These are phyloP conservation scores for Camelina neglecta DNA, from an alignment of 345 rosid genomes.

Conservation along the genomic window DNA sequence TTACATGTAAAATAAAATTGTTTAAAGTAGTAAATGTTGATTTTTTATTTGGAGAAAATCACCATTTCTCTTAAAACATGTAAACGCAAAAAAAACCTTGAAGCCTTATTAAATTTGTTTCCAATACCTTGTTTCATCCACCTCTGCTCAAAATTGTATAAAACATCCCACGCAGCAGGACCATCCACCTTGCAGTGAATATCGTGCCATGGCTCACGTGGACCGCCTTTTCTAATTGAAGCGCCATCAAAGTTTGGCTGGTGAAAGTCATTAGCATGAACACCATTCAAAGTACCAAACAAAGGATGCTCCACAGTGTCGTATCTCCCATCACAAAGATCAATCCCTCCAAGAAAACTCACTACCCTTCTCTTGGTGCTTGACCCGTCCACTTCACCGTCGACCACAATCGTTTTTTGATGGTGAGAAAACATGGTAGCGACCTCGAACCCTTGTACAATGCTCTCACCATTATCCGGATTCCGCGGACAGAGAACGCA, in stretches of 20 bases:
- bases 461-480: slow-evolving; percentile 53
- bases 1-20: neutral
- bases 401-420: slow-evolving; percentile 76
- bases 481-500: slow-evolving; percentile 71
- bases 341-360: slow-evolving; percentile 89
- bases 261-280: slow-evolving; percentile 73
- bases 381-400: slow-evolving; percentile 40
- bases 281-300: slow-evolving; percentile 57
- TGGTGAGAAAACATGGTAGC: slow-evolving; percentile 78
- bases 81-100: neutral
- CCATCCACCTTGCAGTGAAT: slow-evolving; percentile 89
- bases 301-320: slow-evolving; percentile 75
- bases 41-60: no score
- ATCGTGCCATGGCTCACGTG: slow-evolving; percentile 98
- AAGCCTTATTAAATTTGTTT: neutral
- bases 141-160: slow-evolving; percentile 88
- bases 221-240: slow-evolving; percentile 78
- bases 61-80: neutral
- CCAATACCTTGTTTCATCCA: slow-evolving; percentile 69
- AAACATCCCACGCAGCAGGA: slow-evolving; percentile 87
- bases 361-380: slow-evolving; percentile 56
- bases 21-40: no score
- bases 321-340: slow-evolving; percentile 86
- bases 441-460: slow-evolving; percentile 52
- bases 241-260: slow-evolving; percentile 75